Evolutionary conservation across 2,329 filamentous ascomycete species (phyloP), one percentile per base, ranked within the genome.

Genomic region (Aspergillus pseudoglaucus): DNA sequence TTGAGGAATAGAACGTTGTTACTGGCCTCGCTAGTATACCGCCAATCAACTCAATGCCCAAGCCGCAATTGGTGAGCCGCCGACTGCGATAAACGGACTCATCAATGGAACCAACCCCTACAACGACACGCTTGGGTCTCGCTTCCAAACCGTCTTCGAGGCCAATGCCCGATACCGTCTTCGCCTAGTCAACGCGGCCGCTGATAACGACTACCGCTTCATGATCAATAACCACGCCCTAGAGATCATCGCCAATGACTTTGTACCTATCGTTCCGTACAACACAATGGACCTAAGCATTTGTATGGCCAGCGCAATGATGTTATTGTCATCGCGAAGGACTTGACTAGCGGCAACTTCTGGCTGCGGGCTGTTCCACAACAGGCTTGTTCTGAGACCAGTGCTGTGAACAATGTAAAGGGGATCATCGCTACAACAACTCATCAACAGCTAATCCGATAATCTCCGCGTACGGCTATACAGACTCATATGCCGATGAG

Each of bases 181-280:
- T 12, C 51, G 63, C 2, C 32, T 67, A 2, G 50, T 63, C 7
- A 66, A 65, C 43, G 52, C 53, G 3, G 60, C 59, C 0, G 50
- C 53, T 6, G 56, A 63, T n/a, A 60, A 54, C 1, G 49, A 55
- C 23, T 65, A 56, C 45, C 58, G 56, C 40, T 81, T 84, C 58
- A 67, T 62, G 42, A 68, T 75, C 25, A 72, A 75, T 37, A 74
- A 76, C 44, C 82, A 85, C 60, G 73, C 59, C 0, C 60, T 85
- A 54, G 76, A 69, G 0, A 79, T 85, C 33, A 80, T 85, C 35
- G 71, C 75, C 0, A 68, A 65, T 14, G 82, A 83, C 50, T 64
- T 84, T 4, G 77, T 84, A 0, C 78, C 81, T 2, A 71, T 85
- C 22, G 57, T 69, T 20, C 81, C 81, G 0, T 84, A 77, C 50